phyloP scores from a whole-genome alignment of 1,284 basidiomycete genomes.

The Ganoderma lucidum region DNA sequence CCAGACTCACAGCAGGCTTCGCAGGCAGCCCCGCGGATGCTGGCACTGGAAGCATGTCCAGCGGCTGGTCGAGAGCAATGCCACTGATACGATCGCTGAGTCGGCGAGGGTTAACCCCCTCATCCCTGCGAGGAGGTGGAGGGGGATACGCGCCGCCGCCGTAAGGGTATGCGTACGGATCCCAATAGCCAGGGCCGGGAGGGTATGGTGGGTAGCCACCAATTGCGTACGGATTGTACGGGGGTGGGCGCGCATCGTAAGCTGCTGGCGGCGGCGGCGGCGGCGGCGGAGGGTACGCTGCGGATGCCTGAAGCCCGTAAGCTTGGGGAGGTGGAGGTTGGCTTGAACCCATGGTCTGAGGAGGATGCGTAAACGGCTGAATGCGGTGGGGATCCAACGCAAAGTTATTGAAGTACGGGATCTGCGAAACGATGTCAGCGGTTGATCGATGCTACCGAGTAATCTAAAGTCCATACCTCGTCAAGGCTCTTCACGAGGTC shows the following conservation, averaged over 20 bases:
- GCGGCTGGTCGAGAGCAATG: slow-evolving; percentile 60
- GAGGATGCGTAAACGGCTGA: slow-evolving; percentile 84
- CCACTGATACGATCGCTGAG: slow-evolving; percentile 82
- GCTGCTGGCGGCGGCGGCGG: slow-evolving; percentile 23
- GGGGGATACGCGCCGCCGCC: slow-evolving; percentile 39
- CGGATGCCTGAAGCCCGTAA: slow-evolving; percentile 73
- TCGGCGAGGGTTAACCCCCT: slow-evolving; percentile 61
- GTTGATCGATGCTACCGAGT: not conserved
- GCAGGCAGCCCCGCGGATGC: slow-evolving; percentile 77
- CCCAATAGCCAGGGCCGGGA: slow-evolving; percentile 53
- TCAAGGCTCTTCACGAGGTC: slow-evolving; percentile 83
- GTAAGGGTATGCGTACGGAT: slow-evolving; percentile 56
- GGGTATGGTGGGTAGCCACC: slow-evolving; percentile 32
- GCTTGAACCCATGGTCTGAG: slow-evolving; percentile 64
- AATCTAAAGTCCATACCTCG: slow-evolving; percentile 56
- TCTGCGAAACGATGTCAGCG: slow-evolving; percentile 49
- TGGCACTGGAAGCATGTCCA: slow-evolving; percentile 56
- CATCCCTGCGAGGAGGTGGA: slow-evolving; percentile 60
- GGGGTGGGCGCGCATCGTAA: slow-evolving; percentile 50
- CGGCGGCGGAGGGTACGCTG: slow-evolving; percentile 51
- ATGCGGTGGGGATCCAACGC: slow-evolving; percentile 92
- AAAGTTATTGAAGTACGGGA: slow-evolving; percentile 92
- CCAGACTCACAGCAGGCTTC: slow-evolving; percentile 72
- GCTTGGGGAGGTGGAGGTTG: slow-evolving; percentile 81
- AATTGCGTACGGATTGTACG: slow-evolving; percentile 44